A percentile compares a stretch with the other conserved stretches of the same genome.
phyloP scores from a whole-genome alignment of 768 basidiomycete genomes.

The Cystobasidium tubakii region DNA sequence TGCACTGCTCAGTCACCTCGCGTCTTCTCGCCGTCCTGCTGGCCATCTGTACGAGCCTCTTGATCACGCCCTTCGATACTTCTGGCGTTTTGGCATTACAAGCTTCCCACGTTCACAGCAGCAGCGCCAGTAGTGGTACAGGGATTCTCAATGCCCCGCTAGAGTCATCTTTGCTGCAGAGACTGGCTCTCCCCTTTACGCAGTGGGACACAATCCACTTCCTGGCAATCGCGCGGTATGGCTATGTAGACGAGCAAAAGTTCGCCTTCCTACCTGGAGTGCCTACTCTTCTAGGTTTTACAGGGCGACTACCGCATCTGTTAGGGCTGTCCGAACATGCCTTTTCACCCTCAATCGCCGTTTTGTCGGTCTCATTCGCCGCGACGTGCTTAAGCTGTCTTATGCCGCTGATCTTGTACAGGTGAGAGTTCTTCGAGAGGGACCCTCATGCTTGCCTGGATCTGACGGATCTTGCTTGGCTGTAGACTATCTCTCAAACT shows the following conservation, averaged over 20 bases:
- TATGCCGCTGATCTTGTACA: conserved; percentile 47
- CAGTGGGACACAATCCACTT: conserved; percentile 92
- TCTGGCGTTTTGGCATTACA: neutral
- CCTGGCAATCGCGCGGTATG: conserved; percentile 59
- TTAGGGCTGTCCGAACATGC: neutral
- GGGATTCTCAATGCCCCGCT: too few relatives aligned
- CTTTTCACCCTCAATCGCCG: neutral
- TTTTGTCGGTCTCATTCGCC: conserved; percentile 35
- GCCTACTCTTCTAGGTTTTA: conserved; percentile 56
- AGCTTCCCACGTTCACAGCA: neutral
- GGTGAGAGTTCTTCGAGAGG: conserved; percentile 46
- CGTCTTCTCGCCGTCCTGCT: neutral
- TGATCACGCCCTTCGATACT: conserved; percentile 29
- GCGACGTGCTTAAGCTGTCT: conserved; percentile 44
- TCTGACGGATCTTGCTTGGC: conserved; percentile 51
- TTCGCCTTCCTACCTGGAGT: conserved; percentile 80
- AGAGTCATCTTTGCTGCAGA: neutral
- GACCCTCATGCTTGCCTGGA: conserved; percentile 4
- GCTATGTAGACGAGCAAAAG: conserved; percentile 66
- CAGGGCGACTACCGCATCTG: conserved; percentile 38
- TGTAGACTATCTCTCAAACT: conserved; percentile 45
- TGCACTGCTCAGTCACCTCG: neutral
- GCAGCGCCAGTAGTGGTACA: too few relatives aligned
- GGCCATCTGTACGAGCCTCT: neutral
- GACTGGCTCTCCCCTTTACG: conserved; percentile 48